These are phyloP conservation scores for Xylaria sp. DNA, from an alignment of 2,329 filamentous ascomycete species.

Conservation along the genomic window DNA sequence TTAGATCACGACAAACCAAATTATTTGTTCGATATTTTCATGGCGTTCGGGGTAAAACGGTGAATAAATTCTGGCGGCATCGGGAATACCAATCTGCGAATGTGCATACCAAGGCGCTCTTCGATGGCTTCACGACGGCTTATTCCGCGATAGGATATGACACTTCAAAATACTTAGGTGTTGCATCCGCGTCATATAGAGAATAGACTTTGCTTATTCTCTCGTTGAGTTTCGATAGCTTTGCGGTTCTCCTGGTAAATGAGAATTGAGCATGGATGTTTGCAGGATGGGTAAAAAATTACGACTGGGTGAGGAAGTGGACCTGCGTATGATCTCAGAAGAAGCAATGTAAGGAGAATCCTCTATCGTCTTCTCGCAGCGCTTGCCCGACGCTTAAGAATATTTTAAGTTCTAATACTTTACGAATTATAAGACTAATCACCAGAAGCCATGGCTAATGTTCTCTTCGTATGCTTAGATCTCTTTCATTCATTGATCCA, in stretches of 20 bases:
- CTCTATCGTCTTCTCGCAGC: neutral
- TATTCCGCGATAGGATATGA: constrained; percentile 7
- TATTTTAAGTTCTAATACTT: neutral
- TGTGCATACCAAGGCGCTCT: constrained; percentile 27
- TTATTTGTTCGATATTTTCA: constrained; percentile 34
- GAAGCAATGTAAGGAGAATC: neutral
- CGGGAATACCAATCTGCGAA: constrained; percentile 40
- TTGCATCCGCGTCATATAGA: constrained; percentile 21
- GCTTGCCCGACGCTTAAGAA: neutral
- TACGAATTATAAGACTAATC: no score
- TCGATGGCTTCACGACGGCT: constrained; percentile 10
- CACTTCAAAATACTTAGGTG: neutral
- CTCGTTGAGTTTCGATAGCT: neutral
- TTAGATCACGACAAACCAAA: constrained; percentile 8
- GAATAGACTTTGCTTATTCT: constrained; percentile 22
- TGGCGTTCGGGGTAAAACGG: constrained; percentile 45
- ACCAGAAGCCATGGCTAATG: no score
- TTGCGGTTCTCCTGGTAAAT: neutral
- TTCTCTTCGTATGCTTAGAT: no score
- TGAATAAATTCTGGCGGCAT: constrained; percentile 31
- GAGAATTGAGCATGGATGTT: neutral
- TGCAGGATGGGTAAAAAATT: neutral
- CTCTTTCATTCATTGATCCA: neutral
- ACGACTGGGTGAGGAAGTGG: no score
- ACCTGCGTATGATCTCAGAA: neutral